Evolutionary conservation across 2,329 filamentous ascomycete species (phyloP).

Genomic region (Phyllosticta paracitricarpa): DNA sequence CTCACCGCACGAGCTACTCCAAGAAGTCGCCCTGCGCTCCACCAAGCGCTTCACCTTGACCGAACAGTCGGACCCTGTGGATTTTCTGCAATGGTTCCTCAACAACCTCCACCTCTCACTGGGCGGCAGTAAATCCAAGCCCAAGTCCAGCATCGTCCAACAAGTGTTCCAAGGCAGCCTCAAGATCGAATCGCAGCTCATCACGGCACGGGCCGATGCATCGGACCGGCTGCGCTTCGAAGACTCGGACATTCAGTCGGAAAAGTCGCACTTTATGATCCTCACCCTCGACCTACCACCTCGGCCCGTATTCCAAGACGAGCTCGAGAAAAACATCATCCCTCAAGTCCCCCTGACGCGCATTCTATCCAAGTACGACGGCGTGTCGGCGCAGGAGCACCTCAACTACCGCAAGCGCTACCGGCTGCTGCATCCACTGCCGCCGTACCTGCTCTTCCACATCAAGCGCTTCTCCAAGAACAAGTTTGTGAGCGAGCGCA

Average conservation of each 20-base stretch:
- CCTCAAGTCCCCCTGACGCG: constrained; percentile 69
- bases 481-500: constrained; percentile 92
- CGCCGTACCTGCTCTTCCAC: constrained; percentile 85
- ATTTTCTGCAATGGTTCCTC: constrained; percentile 95
- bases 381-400: constrained; percentile 75
- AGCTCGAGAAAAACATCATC: constrained; percentile 90
- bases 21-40: constrained; percentile 83
- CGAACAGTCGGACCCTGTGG: constrained; percentile 85
- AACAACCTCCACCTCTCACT: constrained; percentile 90
- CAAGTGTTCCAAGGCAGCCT: constrained; percentile 87
- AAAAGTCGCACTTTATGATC: constrained; percentile 74
- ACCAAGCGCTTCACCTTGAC: constrained; percentile 90
- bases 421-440: constrained; percentile 78
- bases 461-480: constrained; percentile 95
- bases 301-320: constrained; percentile 91
- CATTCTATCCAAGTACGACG: constrained; percentile 89
- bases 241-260: constrained; percentile 73
- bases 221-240: constrained; percentile 86
- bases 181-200: constrained; percentile 85
- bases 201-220: constrained; percentile 81
- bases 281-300: constrained; percentile 87
- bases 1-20: constrained; percentile 90
- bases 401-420: constrained; percentile 82
- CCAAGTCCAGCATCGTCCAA: constrained; percentile 77
- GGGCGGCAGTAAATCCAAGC: constrained; percentile 79